These are phyloP conservation scores for Pyronema omphalodes DNA, from an alignment of 495 filamentous ascomycete genomes.

Conservation along the genomic window DNA sequence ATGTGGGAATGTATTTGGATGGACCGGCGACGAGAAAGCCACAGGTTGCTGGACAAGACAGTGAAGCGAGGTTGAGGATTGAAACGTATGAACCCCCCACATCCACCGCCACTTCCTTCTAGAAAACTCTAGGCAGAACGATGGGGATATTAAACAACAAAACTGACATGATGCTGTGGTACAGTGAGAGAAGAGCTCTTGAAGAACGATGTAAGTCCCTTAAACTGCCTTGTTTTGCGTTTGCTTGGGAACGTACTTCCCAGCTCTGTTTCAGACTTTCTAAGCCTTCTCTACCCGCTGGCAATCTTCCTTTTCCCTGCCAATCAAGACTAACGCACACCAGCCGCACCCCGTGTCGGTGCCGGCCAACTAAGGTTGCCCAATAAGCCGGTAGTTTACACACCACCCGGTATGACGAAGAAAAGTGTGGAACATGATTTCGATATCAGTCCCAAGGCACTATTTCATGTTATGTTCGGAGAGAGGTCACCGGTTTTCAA, in stretches of 20 bases:
- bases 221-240: no score
- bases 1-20: constrained; percentile 42
- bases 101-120: background rate
- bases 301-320: background rate
- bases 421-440: constrained; percentile 55
- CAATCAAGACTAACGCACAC: background rate
- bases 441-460: constrained; percentile 73
- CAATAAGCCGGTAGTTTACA: constrained; percentile 59
- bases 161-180: background rate
- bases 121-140: background rate
- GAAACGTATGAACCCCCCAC: background rate
- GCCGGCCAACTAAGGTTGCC: constrained; percentile 70
- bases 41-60: background rate
- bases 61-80: constrained; percentile 3
- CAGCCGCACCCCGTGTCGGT: constrained; percentile 43
- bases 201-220: no score
- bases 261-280: background rate
- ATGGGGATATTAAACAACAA: background rate
- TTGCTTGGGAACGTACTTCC: no score
- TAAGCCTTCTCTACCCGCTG: background rate
- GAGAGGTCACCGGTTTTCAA: constrained; percentile 91
- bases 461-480: constrained; percentile 91
- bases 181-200: background rate
- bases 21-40: constrained; percentile 3
- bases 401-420: constrained; percentile 58